Evolutionary conservation across 2,329 filamentous ascomycete species (phyloP).

Genomic region (Sphaerulina vaccinii): DNA sequence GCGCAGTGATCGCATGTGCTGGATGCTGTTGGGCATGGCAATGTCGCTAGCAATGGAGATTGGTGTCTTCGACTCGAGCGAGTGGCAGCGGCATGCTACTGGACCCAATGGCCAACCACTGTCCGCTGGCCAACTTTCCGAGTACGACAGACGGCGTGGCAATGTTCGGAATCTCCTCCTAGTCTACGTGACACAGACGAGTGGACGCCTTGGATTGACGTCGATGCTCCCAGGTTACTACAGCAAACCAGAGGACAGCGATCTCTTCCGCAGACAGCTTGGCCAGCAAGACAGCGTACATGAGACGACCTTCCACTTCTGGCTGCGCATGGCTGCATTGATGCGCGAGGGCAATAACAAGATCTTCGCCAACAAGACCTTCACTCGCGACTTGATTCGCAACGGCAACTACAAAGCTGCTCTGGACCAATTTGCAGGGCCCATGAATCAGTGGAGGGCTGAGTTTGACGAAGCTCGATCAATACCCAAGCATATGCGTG

Average conservation of each 20-base stretch:
- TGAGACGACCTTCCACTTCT: slow-evolving; percentile 71
- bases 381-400: slow-evolving; percentile 85
- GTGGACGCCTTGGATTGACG: slow-evolving; percentile 85
- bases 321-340: slow-evolving; percentile 87
- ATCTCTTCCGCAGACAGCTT: slow-evolving; percentile 30
- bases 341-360: slow-evolving; percentile 90
- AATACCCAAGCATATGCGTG: slow-evolving; percentile 60
- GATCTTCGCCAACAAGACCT: slow-evolving; percentile 81
- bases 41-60: slow-evolving; percentile 89
- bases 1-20: slow-evolving; percentile 89
- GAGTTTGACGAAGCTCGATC: slow-evolving; percentile 68
- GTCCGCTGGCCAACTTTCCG: slow-evolving; percentile 62
- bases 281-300: slow-evolving; percentile 40
- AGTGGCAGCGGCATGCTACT: slow-evolving; percentile 55
- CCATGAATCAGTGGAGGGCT: slow-evolving; percentile 73
- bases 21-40: slow-evolving; percentile 93
- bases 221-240: slow-evolving; percentile 74
- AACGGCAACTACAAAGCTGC: slow-evolving; percentile 79
- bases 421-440: slow-evolving; percentile 76
- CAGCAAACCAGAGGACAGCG: slow-evolving; percentile 39
- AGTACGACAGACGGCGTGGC: slow-evolving; percentile 72
- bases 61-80: slow-evolving; percentile 90
- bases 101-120: slow-evolving; percentile 37
- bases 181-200: slow-evolving; percentile 91
- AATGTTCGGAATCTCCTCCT: slow-evolving; percentile 83